These are phyloP conservation scores for Aegilops tauschii DNA, from an alignment of 176 grass and related monocot genomes.

Conservation along the genomic window DNA sequence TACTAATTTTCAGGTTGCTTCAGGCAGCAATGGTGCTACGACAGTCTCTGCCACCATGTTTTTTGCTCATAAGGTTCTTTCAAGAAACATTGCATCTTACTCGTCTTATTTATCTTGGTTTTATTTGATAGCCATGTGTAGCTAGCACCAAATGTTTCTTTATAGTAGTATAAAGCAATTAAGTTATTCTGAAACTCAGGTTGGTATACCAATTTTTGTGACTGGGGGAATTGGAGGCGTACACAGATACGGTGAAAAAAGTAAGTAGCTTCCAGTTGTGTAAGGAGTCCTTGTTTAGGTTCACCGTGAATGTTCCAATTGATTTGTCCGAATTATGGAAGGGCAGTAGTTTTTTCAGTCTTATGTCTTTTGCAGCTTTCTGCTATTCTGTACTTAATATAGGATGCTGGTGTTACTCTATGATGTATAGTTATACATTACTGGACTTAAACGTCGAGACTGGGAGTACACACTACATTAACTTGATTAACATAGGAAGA, in stretches of 20 bases:
- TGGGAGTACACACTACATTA: neutral
- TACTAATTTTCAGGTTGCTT: constrained; percentile 60
- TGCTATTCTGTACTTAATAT: neutral
- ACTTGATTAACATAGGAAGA: neutral
- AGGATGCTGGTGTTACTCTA: neutral
- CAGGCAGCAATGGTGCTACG: constrained; percentile 75
- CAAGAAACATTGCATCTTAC: neutral
- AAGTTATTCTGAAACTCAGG: constrained; percentile 46
- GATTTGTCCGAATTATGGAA: neutral
- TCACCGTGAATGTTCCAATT: neutral
- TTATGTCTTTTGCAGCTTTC: neutral
- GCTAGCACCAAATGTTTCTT: neutral
- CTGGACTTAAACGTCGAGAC: neutral
- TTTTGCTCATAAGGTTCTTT: constrained; percentile 80
- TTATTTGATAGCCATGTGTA: constrained; percentile 5
- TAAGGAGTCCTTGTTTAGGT: neutral
- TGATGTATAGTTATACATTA: neutral
- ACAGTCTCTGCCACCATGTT: constrained; percentile 96
- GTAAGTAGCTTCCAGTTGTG: constrained; percentile 48
- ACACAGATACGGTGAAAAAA: constrained; percentile 83
- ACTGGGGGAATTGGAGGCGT: constrained; percentile 83
- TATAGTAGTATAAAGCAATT: neutral
- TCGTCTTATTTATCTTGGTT: neutral
- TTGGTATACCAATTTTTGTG: constrained; percentile 88
- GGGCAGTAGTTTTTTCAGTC: neutral